A percentile compares a stretch with the other conserved stretches of the same genome.
phyloP scores from a whole-genome alignment of 352 stramenopile genomes.

The Phytophthora foliorum region DNA sequence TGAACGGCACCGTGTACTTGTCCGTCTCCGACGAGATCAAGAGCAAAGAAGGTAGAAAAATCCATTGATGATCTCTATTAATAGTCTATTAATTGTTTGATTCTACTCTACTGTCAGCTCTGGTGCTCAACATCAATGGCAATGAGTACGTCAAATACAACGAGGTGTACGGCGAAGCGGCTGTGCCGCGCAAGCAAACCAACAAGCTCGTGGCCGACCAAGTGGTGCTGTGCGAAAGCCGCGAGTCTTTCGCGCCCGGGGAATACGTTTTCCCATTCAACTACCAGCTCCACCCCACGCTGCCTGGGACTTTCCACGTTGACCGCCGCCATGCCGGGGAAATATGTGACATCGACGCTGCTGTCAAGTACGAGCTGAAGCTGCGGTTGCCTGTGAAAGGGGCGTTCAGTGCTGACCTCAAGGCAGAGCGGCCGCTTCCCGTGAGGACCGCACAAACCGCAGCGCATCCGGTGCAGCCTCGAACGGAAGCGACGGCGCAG shows the following conservation, averaged over 20 bases:
- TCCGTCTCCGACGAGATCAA: constrained; percentile 35
- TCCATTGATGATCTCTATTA: too few relatives aligned
- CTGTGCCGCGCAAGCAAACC: constrained; percentile 18
- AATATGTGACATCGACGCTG: constrained; percentile 40
- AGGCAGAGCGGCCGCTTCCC: constrained; percentile 16
- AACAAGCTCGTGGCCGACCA: constrained; percentile 31
- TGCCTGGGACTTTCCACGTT: constrained; percentile 34
- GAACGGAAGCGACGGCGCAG: constrained; percentile 14
- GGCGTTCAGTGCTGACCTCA: constrained; percentile 23
- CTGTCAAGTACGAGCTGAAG: constrained; percentile 39
- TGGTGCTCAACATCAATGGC: constrained; percentile 35
- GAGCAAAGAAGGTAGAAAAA: constrained; percentile 31
- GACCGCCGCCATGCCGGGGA: constrained; percentile 23
- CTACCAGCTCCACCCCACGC: constrained; percentile 27
- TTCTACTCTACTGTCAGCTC: constrained; percentile 14
- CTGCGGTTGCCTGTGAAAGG: constrained; percentile 34
- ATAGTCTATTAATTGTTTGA: too few relatives aligned
- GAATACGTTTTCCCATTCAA: constrained; percentile 44
- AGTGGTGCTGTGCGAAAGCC: constrained; percentile 53
- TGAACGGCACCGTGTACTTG: constrained; percentile 36
- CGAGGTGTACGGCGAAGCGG: constrained; percentile 31
- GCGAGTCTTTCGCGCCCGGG: constrained; percentile 54
- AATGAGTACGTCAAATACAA: constrained; percentile 43
- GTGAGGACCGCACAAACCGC: constrained; percentile 17
- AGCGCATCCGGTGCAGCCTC: constrained; percentile 28